Percentiles rank a stretch among this genome's conserved stretches.
Conservation (phyloP, 2,329 filamentous ascomycete species). For the Fusarium nelsonii region DNA sequence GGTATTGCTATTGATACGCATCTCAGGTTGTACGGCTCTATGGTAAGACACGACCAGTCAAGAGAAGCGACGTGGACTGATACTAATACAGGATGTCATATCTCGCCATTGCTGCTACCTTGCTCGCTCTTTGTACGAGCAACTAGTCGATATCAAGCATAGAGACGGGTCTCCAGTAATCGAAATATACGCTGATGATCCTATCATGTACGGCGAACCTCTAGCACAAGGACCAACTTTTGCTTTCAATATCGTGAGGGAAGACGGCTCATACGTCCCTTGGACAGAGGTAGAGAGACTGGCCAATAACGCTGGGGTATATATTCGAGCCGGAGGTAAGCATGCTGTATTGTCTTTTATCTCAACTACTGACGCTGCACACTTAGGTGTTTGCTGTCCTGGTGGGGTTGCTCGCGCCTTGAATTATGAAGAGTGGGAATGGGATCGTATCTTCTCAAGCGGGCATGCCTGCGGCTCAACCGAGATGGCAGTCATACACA, state of each 20-base stretch:
- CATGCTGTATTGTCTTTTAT: too few species aligned
- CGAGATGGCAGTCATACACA: slow-evolving; percentile 65
- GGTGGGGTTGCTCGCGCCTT: slow-evolving; percentile 61
- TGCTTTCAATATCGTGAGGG: slow-evolving; percentile 71
- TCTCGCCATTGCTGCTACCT: slow-evolving; percentile 69
- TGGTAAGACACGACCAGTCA: slow-evolving; percentile 50
- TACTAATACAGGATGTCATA: slow-evolving; percentile 56
- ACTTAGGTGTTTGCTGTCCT: slow-evolving; percentile 61
- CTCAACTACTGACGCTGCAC: neutral
- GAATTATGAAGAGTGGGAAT: slow-evolving; percentile 65
- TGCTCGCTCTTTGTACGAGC: slow-evolving; percentile 61
- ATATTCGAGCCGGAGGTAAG: slow-evolving; percentile 67
- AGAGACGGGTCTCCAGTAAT: slow-evolving; percentile 64
- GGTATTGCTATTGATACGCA: slow-evolving; percentile 70
- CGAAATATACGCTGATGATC: slow-evolving; percentile 66
- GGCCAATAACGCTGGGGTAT: slow-evolving; percentile 68
- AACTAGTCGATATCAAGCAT: slow-evolving; percentile 63
- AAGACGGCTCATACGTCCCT: slow-evolving; percentile 65
- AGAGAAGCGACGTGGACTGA: neutral
- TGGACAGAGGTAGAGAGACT: slow-evolving; percentile 70
- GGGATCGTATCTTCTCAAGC: slow-evolving; percentile 65
- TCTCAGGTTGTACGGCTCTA: slow-evolving; percentile 66
- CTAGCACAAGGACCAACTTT: slow-evolving; percentile 70
- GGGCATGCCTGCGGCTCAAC: slow-evolving; percentile 70
- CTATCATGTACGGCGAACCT: slow-evolving; percentile 61